Conservation (phyloP, 1,139 yeast genomes). For the Yamadazyma siamensis region DNA sequence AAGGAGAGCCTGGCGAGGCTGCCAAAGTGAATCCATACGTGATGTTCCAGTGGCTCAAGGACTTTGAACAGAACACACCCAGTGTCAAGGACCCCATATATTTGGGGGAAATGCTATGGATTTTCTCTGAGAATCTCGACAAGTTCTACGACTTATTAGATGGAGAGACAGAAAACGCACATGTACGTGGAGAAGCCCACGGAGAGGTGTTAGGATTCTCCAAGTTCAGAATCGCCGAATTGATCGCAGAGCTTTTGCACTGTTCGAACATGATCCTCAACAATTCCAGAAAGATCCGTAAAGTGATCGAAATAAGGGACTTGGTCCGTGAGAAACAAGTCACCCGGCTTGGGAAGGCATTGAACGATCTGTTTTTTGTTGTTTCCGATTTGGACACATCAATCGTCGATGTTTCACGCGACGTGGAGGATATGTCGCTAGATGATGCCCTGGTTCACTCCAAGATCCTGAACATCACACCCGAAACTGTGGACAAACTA, state of each 20-base stretch:
- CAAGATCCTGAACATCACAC: constrained; percentile 8
- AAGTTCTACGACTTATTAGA: constrained; percentile 25
- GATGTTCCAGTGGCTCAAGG: constrained; percentile 47
- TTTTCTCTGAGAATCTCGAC: constrained; percentile 38
- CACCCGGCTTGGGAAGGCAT: constrained; percentile 30
- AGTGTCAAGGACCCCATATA: constrained; percentile 45
- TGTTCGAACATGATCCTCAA: constrained; percentile 49
- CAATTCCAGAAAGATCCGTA: constrained; percentile 37
- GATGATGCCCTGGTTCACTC: constrained; percentile 21
- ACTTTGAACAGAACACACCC: constrained; percentile 48
- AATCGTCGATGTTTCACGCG: constrained; percentile 27
- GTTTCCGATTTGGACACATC: constrained; percentile 6
- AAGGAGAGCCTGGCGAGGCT: constrained; percentile 27
- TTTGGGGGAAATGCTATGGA: constrained; percentile 41
- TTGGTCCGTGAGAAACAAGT: constrained; percentile 30
- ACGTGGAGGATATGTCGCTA: constrained; percentile 38
- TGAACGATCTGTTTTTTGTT: constrained; percentile 23
- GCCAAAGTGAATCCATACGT: constrained; percentile 41
- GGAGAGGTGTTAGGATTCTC: constrained; percentile 36
- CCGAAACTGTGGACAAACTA: constrained; percentile 10
- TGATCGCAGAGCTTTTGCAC: constrained; percentile 45
- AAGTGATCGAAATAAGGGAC: constrained; percentile 36
- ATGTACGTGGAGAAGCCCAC: constrained; percentile 13
- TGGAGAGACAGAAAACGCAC: constrained; percentile 21
- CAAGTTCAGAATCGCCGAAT: constrained; percentile 40